A percentile compares a stretch with the other conserved stretches of the same genome.
Evolutionary conservation across 1,284 basidiomycete species (phyloP).

Genomic region (Phellinidium pouzarii): DNA sequence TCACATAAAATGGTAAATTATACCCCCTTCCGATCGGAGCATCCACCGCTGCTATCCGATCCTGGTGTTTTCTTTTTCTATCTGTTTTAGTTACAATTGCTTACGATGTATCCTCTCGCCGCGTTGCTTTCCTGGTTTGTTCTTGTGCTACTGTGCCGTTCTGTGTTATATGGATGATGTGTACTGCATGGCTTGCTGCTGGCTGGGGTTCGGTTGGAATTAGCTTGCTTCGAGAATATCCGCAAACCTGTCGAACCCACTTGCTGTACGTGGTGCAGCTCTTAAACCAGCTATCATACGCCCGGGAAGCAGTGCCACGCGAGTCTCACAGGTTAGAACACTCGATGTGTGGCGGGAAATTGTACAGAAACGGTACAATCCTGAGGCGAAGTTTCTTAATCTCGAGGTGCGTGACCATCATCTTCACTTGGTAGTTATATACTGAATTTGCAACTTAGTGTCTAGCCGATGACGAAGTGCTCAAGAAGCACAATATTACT

Average conservation of each 20-base stretch:
- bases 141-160: conserved; percentile 1
- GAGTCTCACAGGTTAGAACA: conserved; percentile 28
- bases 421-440: conserved; percentile 12
- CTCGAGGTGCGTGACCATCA: conserved; percentile 54
- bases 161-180: background rate
- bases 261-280: conserved; percentile 51
- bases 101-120: conserved; percentile 34
- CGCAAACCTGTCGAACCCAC: conserved; percentile 36
- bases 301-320: conserved; percentile 36
- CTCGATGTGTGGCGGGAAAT: conserved; percentile 66
- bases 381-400: conserved; percentile 66
- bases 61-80: conserved; percentile 28
- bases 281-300: conserved; percentile 41
- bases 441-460: conserved; percentile 27
- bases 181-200: conserved; percentile 1
- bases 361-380: conserved; percentile 62
- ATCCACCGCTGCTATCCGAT: conserved; percentile 23
- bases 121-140: conserved; percentile 21
- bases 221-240: conserved; percentile 30
- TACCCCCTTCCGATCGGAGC: conserved; percentile 26
- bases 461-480: conserved; percentile 65
- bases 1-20: conserved; percentile 60
- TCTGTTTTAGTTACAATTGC: conserved; percentile 32
- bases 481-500: conserved; percentile 58
- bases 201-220: conserved; percentile 28